Base-by-base conservation (phyloP, 1,284 basidiomycete species). In the Baeospora myosura region DNA sequence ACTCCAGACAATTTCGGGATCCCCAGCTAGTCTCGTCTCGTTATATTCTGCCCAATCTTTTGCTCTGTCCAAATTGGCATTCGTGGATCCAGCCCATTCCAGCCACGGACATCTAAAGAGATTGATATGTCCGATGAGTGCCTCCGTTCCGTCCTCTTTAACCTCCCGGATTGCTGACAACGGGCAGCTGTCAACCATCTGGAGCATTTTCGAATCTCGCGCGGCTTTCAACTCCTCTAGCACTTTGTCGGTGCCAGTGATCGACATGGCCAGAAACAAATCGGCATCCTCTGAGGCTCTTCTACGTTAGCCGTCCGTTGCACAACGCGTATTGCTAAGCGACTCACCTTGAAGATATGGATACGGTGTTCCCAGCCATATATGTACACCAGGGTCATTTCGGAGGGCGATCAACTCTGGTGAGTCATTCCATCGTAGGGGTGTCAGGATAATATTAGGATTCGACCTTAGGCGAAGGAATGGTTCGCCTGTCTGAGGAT, bases 401-500 rank as follows among this genome's bases (percentile, higher is more conserved):
- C 80, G 49, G 44, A 65, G 55, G 2, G 58, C 46, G 7, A 65
- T 50, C 18, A 66, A 44, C 17, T 49, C 48, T 10, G 59, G 53
- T 10, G 52, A 64, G 51, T 81, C 78, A 38, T 58, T 64, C 25
- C 54, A 39, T 29, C 78, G 71, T 21, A 74, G 71, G 21, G 78
- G 71, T 1, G 78, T 82, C 21, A 81, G 51, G 49, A 82, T 73
- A 48, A 81, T 72, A 47, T 72, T 71, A 29, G 64, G 62, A 30
- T 74, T 74, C 40, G 57, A 51, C 11, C 60, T 61, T 25, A 80
- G 62, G 22, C 67, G 68, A 10, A 79, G 61, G 55, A 74, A 78
- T 2, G 67, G 71, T 49, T 80, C 74, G 31, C 66, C 64, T 3
- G 70, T 75, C 16, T 47, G 49, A n/a, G n/a, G n/a, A 42, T 75